Evolutionary conservation across 2,329 filamentous ascomycete genomes (phyloP).

Genomic region (Botryotinia calthae): DNA sequence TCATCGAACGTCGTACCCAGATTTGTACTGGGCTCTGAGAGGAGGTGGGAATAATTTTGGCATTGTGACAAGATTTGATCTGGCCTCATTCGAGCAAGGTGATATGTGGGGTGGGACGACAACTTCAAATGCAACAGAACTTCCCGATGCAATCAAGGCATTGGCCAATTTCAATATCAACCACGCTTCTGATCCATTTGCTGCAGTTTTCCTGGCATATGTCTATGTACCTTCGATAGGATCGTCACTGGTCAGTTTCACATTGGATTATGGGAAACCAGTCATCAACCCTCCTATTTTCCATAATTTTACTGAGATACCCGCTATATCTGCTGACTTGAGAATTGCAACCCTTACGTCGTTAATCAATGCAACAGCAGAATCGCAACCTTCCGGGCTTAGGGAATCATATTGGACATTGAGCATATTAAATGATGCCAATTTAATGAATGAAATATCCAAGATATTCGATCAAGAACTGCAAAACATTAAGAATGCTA

Average conservation of each 20-base stretch:
- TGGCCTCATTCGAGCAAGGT: constrained; percentile 40
- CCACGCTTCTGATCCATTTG: constrained; percentile 11
- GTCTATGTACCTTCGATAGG: background rate
- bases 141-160: background rate
- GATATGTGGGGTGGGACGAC: constrained; percentile 25
- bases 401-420: constrained; percentile 11
- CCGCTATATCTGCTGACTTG: constrained; percentile 5
- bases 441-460: constrained; percentile 23
- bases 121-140: background rate
- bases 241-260: background rate
- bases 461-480: constrained; percentile 28
- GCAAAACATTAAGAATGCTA: constrained; percentile 19
- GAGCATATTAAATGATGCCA: constrained; percentile 3
- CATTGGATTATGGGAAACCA: constrained; percentile 14
- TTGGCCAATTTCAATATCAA: constrained; percentile 12
- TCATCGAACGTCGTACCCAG: constrained; percentile 41
- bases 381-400: background rate
- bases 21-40: constrained; percentile 53
- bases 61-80: constrained; percentile 49
- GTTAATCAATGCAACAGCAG: constrained; percentile 23
- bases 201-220: constrained; percentile 3
- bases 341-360: constrained; percentile 23
- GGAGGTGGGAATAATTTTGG: constrained; percentile 44
- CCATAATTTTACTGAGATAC: constrained; percentile 24
- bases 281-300: constrained; percentile 24